Conservation (phyloP, 768 basidiomycete species). For the Heimioporus sp. region DNA sequence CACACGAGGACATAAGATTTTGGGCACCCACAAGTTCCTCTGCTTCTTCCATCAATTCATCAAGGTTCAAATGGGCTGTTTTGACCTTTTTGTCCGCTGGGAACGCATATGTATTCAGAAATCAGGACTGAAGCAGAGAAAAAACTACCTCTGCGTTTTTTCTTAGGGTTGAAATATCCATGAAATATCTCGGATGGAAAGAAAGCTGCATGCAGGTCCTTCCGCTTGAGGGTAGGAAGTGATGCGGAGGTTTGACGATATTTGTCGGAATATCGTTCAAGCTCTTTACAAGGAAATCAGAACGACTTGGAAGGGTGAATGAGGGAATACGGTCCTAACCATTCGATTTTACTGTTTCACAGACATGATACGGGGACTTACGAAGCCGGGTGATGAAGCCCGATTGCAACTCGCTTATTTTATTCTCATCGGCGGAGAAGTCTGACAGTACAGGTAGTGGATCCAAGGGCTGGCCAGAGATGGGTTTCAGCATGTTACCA, state of each 20-base stretch:
- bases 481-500: slow-evolving; percentile 16
- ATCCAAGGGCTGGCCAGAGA: slow-evolving; percentile 52
- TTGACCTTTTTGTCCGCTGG: slow-evolving; percentile 30
- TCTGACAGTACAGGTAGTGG: slow-evolving; percentile 67
- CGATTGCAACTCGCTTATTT: slow-evolving; percentile 62
- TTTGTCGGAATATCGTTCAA: slow-evolving; percentile 83
- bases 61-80: slow-evolving; percentile 55
- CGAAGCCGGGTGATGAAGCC: slow-evolving; percentile 64
- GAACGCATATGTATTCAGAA: neutral
- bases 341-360: slow-evolving; percentile 65
- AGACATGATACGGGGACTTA: slow-evolving; percentile 71
- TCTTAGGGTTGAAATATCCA: slow-evolving; percentile 73
- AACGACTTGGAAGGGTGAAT: neutral
- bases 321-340: slow-evolving; percentile 33
- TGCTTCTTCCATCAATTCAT: slow-evolving; percentile 64
- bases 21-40: slow-evolving; percentile 49
- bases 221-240: slow-evolving; percentile 66
- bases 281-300: slow-evolving; percentile 41
- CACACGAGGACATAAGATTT: neutral
- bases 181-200: slow-evolving; percentile 79
- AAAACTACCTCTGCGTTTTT: slow-evolving; percentile 50
- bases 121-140: neutral
- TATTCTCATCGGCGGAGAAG: slow-evolving; percentile 61
- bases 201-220: slow-evolving; percentile 70
- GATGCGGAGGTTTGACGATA: slow-evolving; percentile 61